phyloP scores from a whole-genome alignment of 2,329 filamentous ascomycete species.

The Colletotrichum somersetense region DNA sequence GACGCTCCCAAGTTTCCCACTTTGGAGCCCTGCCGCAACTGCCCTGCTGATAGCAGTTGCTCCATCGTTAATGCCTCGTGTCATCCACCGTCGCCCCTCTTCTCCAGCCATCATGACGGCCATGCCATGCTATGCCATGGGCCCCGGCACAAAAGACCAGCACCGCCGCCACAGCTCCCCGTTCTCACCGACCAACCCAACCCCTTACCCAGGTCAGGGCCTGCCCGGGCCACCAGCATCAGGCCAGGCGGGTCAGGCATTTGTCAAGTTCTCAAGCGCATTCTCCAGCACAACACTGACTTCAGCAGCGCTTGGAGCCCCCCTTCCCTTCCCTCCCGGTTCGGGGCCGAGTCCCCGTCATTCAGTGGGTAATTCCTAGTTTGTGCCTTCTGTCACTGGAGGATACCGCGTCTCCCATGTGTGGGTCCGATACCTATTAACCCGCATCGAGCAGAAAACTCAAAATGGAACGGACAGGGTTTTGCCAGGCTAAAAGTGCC shows the following conservation, averaged over 20 bases:
- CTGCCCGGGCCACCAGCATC: neutral
- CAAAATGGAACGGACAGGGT: constrained; percentile 38
- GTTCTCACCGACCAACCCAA: constrained; percentile 15
- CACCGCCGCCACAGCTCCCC: neutral
- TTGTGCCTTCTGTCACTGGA: constrained; percentile 10
- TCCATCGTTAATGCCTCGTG: constrained; percentile 25
- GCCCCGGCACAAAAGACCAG: neutral
- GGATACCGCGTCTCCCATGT: constrained; percentile 17
- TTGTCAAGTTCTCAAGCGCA: constrained; percentile 19
- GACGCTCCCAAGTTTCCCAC: constrained; percentile 29
- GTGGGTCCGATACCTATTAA: neutral
- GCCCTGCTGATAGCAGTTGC: constrained; percentile 3
- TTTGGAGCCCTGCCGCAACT: constrained; percentile 7
- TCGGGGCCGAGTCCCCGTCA: constrained; percentile 21
- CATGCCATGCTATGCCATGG: neutral
- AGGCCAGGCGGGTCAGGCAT: constrained; percentile 3
- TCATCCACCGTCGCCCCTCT: constrained; percentile 4
- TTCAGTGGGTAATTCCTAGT: constrained; percentile 15
- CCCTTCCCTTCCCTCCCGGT: neutral
- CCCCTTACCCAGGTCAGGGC: constrained; percentile 16
- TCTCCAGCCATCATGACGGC: constrained; percentile 6
- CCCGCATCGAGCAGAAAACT: constrained; percentile 35
- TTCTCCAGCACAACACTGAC: constrained; percentile 16
- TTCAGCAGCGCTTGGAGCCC: constrained; percentile 29
- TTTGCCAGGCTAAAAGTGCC: constrained; percentile 28